These are phyloP conservation scores for Termitomyces sp. DNA, from an alignment of 768 basidiomycete species.

Conservation along the genomic window DNA sequence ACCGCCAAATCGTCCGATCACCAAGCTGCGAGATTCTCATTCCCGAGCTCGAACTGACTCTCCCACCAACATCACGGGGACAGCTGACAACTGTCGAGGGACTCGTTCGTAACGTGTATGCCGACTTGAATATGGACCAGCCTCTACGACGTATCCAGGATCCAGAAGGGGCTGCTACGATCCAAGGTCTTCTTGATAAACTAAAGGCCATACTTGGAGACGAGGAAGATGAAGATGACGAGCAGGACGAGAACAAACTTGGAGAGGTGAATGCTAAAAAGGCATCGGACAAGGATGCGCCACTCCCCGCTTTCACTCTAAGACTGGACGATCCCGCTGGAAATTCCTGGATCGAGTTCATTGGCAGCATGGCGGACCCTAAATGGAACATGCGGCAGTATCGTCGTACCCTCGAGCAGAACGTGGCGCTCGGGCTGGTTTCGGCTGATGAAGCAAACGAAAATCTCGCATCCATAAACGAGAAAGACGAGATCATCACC, in stretches of 20 bases:
- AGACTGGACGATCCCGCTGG: slow-evolving; percentile 91
- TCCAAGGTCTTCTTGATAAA: slow-evolving; percentile 70
- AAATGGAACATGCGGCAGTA: slow-evolving; percentile 91
- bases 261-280: slow-evolving; percentile 27
- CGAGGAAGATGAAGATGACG: slow-evolving; percentile 48
- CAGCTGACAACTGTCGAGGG: slow-evolving; percentile 98
- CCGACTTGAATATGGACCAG: slow-evolving; percentile 81
- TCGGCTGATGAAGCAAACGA: slow-evolving; percentile 43
- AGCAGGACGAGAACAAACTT: slow-evolving; percentile 39
- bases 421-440: slow-evolving; percentile 73
- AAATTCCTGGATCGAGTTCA: slow-evolving; percentile 94
- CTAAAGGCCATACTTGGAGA: slow-evolving; percentile 65
- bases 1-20: slow-evolving; percentile 93
- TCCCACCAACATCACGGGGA: slow-evolving; percentile 79
- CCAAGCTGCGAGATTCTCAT: slow-evolving; percentile 77
- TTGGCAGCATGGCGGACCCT: slow-evolving; percentile 83
- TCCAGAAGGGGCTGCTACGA: slow-evolving; percentile 66
- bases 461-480: slow-evolving; percentile 1
- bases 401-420: slow-evolving; percentile 76
- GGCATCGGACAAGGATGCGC: slow-evolving; percentile 40
- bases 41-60: slow-evolving; percentile 87
- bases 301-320: slow-evolving; percentile 76
- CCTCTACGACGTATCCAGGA: slow-evolving; percentile 81
- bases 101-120: slow-evolving; percentile 75
- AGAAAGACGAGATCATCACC: slow-evolving; percentile 19